phyloP scores from a whole-genome alignment of 345 rosid species.

The Citrus unshiu region DNA sequence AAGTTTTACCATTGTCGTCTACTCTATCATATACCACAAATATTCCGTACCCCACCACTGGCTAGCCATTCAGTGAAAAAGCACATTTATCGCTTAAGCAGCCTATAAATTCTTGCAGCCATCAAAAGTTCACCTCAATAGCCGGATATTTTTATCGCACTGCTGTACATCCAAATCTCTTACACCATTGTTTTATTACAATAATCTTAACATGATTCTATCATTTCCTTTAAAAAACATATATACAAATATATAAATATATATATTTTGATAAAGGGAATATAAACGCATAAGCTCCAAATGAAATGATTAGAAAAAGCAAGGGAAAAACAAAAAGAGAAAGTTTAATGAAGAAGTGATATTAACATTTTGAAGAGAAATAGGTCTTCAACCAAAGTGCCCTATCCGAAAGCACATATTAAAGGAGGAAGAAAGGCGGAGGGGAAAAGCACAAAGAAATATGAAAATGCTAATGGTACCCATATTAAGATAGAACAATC shows the following conservation, averaged over 20 bases:
- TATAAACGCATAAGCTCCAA: neutral
- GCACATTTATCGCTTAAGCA: neutral
- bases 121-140: neutral
- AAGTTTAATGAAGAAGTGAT: neutral
- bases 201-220: neutral
- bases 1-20: neutral
- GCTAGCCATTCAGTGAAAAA: neutral
- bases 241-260: neutral
- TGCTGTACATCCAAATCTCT: neutral
- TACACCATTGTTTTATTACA: neutral
- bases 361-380: neutral
- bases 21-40: neutral
- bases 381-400: neutral
- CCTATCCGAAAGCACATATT: neutral
- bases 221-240: neutral
- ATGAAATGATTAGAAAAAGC: neutral
- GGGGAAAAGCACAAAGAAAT: neutral
- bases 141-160: neutral
- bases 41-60: neutral
- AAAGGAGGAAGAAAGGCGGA: neutral
- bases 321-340: neutral
- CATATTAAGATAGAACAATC: neutral
- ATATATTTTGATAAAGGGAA: neutral
- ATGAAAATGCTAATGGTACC: neutral
- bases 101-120: neutral